Evolutionary conservation across 192 early-diverging fungal genomes (phyloP).

Genomic region (Umbelopsis sp.): DNA sequence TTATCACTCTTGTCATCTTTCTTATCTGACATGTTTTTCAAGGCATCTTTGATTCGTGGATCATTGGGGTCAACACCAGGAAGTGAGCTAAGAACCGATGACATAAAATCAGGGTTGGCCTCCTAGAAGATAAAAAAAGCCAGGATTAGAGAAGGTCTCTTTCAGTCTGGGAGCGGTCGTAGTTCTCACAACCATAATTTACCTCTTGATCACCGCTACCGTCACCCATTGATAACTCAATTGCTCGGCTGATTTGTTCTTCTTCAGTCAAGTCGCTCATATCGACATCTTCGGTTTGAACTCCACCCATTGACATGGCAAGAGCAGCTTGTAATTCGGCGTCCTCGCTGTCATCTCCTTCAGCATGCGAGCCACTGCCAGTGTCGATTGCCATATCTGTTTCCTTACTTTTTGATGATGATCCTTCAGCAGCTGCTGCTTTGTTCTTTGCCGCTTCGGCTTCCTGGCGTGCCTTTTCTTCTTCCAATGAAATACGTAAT

Average conservation of each 20-base stretch:
- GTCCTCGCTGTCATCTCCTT: slow-evolving; percentile 29
- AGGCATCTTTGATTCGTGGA: slow-evolving; percentile 73
- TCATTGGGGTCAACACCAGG: slow-evolving; percentile 89
- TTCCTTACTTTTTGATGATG: slow-evolving; percentile 24
- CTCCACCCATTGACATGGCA: slow-evolving; percentile 63
- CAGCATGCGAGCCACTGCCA: slow-evolving; percentile 13
- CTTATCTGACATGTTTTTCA: slow-evolving; percentile 51
- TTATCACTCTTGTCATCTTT: slow-evolving; percentile 41
- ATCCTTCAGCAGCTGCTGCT: slow-evolving; percentile 35
- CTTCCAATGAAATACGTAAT: slow-evolving; percentile 93
- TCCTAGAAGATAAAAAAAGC: neutral
- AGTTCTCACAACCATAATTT: neutral
- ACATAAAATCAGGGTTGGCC: slow-evolving; percentile 61
- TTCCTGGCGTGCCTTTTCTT: slow-evolving; percentile 91
- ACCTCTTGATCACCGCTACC: slow-evolving; percentile 30
- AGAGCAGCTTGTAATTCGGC: slow-evolving; percentile 64
- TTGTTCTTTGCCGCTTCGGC: slow-evolving; percentile 51
- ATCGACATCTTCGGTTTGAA: slow-evolving; percentile 58
- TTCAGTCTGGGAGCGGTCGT: neutral
- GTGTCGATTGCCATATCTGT: slow-evolving; percentile 40
- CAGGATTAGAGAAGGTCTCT: neutral
- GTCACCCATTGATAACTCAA: slow-evolving; percentile 74
- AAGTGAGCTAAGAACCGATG: slow-evolving; percentile 74
- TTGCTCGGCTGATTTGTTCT: slow-evolving; percentile 69
- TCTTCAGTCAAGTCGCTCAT: slow-evolving; percentile 74